Conservation (phyloP, 1,139 yeast species). For the Blastobotrys capitulatus region DNA sequence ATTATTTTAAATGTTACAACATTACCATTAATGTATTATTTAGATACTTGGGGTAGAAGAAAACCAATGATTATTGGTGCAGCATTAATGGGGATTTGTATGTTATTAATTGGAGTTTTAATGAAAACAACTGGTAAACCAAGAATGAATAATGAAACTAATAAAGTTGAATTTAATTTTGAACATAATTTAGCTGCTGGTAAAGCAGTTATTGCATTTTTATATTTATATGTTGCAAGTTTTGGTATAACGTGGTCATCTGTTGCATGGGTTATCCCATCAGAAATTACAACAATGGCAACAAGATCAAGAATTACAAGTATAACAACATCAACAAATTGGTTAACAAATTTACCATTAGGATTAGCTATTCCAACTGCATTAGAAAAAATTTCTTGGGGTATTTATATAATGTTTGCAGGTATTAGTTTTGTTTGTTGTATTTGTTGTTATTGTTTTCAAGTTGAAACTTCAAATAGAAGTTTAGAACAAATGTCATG, state of each 20-base stretch:
- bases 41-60: constrained; percentile 14
- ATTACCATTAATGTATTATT: constrained; percentile 25
- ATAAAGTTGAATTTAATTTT: constrained; percentile 19
- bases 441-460: constrained; percentile 34
- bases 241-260: constrained; percentile 90
- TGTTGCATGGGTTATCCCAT: constrained; percentile 68
- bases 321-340: constrained; percentile 67
- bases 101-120: constrained; percentile 53
- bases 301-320: constrained; percentile 77
- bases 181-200: constrained; percentile 45
- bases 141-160: constrained; percentile 24
- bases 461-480: constrained; percentile 53
- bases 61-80: constrained; percentile 10
- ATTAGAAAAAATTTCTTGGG: constrained; percentile 19
- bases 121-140: constrained; percentile 42
- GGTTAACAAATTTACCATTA: constrained; percentile 64
- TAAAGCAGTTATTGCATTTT: constrained; percentile 67
- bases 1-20: constrained; percentile 19
- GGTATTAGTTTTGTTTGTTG: constrained; percentile 14
- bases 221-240: constrained; percentile 71
- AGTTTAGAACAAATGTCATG: constrained; percentile 53
- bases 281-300: constrained; percentile 73
- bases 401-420: constrained; percentile 19
- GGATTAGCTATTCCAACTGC: constrained; percentile 21
- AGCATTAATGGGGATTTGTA: constrained; percentile 10